Conservation (phyloP, 768 basidiomycete genomes). For the Tricholoma sp. region DNA sequence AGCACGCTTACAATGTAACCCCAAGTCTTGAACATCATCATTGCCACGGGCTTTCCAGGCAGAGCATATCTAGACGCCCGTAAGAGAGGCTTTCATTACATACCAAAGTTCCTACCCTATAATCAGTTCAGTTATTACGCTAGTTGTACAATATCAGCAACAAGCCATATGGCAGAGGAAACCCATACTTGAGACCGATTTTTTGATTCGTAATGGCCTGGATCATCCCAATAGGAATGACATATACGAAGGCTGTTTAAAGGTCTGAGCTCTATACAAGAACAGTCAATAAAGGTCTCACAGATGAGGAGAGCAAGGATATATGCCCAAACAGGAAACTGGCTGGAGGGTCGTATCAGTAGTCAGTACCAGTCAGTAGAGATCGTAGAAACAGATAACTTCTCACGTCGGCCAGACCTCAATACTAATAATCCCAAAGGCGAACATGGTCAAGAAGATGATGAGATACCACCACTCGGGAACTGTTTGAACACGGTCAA, state of each 20-base stretch:
- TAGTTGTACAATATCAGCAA: too few species aligned
- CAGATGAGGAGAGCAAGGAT: slow-evolving; percentile 64
- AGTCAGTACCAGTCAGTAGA: too few species aligned
- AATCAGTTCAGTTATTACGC: slow-evolving; percentile 75
- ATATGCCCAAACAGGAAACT: slow-evolving; percentile 19
- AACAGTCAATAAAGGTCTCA: slow-evolving; percentile 15
- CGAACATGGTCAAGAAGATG: slow-evolving; percentile 67
- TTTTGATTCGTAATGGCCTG: slow-evolving; percentile 79
- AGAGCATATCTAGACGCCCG: slow-evolving; percentile 41
- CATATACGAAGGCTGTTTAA: slow-evolving; percentile 48
- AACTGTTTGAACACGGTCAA: slow-evolving; percentile 22
- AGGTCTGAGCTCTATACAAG: too few species aligned
- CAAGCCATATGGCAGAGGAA: too few species aligned
- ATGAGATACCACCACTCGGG: slow-evolving; percentile 83
- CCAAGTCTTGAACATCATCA: slow-evolving; percentile 86
- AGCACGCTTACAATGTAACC: slow-evolving; percentile 67
- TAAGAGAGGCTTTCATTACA: too few species aligned
- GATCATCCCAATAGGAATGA: slow-evolving; percentile 66
- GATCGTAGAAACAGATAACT: too few species aligned
- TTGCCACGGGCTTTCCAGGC: slow-evolving; percentile 74
- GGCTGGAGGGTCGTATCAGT: too few species aligned
- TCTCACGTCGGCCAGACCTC: slow-evolving; percentile 45
- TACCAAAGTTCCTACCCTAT: slow-evolving; percentile 37
- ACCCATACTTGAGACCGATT: slow-evolving; percentile 45
- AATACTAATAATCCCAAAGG: slow-evolving; percentile 63